Base-by-base conservation (phyloP, 306 rosid genomes). In the Phaseolus lunatus region DNA sequence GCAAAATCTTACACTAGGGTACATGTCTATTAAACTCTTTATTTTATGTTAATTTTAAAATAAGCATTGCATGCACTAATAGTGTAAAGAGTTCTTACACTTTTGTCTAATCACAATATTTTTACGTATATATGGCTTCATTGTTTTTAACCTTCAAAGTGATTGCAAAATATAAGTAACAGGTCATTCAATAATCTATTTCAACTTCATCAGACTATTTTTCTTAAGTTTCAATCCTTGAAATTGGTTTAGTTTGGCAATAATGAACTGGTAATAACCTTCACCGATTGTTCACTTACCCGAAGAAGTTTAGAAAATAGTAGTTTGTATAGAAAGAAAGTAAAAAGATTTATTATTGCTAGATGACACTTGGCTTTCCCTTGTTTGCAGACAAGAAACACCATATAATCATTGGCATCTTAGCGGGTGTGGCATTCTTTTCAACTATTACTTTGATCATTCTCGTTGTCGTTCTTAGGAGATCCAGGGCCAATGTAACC, bases 361-460 rank as follows among this genome's bases (percentile, higher is more conserved):
- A 65, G 62, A 35, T 37, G 3, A 65, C 39, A 67, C 22, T 62
- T 47, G 62, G 44, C 77, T 79, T 79, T 18, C 14, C 56, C 43
- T 79, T 63, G 61, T 77, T 78, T 53, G 69, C 90, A 87, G 89
- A 48, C 14, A 81, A 10, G 75, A 85, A 44, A 69, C 83, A 59
- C 27, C 62, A 66, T 19, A 69, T 63, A 48, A 73, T 87, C 22
- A 35, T 82, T 26, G 89, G 86, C 43, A 33, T 85, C 73, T 48
- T 85, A 48, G 80, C 74, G 64, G 73, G 73, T 57, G 86, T 87
- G 77, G 24, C 90, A 45, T n/a, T 90, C 19, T 71, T 92, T 84
- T 85, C 87, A 35, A 9, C 86, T 7, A 59, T 79, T 64, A 20
- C 79, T 19, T 27, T 88, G 85, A 11, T 83, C 24, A 41, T 88